Conservation (phyloP, 139 green algal species). For the Trebouxia sp. region DNA sequence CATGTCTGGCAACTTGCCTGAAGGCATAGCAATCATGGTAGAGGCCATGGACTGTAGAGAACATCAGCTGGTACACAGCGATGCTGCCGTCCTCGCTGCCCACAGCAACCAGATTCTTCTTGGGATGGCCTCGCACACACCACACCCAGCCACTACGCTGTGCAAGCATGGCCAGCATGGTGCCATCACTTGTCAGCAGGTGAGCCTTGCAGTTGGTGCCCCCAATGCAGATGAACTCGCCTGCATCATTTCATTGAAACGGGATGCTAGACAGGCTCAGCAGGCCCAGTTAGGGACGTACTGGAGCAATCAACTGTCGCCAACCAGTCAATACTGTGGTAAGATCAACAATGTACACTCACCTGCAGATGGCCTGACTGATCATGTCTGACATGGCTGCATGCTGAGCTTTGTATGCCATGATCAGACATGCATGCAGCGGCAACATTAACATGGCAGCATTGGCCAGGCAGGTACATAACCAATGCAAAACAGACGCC, state of each 20-base stretch:
- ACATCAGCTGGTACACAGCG: conserved; percentile 67
- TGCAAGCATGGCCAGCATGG: conserved; percentile 61
- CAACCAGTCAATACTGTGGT: no score
- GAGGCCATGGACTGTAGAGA: conserved; percentile 75
- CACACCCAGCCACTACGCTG: conserved; percentile 71
- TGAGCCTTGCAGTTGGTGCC: conserved; percentile 41
- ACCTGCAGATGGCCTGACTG: no score
- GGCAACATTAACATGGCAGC: no score
- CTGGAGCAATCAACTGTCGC: no score
- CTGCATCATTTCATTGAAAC: no score
- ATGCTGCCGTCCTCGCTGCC: conserved; percentile 75
- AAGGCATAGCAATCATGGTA: conserved; percentile 73
- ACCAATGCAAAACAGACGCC: background rate
- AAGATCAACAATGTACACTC: no score
- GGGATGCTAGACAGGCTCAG: no score
- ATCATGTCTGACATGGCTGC: no score
- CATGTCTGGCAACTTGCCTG: background rate
- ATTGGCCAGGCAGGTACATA: background rate
- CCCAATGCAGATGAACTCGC: conserved; percentile 27
- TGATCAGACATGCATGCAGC: background rate
- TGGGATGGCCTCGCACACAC: conserved; percentile 53
- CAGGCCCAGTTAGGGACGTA: no score
- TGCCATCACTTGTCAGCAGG: conserved; percentile 72
- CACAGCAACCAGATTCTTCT: conserved; percentile 75
- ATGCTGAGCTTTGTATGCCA: background rate